phyloP scores from a whole-genome alignment of 768 basidiomycete genomes.

The Clavulina sp. region DNA sequence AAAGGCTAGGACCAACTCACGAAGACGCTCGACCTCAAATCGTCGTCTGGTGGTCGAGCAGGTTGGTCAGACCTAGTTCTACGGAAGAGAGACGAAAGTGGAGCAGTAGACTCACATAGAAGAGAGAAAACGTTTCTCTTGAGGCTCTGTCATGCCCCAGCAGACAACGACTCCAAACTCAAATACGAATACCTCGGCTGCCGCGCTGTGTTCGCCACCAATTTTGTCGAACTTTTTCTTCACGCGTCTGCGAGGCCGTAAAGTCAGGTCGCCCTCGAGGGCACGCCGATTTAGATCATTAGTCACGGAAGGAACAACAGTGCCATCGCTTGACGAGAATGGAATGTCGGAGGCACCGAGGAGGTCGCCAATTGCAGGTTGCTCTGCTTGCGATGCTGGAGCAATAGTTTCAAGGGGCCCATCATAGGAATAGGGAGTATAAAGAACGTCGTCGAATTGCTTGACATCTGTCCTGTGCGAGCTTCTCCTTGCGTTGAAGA shows the following conservation, averaged over 20 bases:
- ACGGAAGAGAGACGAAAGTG: neutral
- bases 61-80: neutral
- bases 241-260: conserved; percentile 11
- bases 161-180: conserved; percentile 90
- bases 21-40: conserved; percentile 80
- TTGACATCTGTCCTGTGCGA: conserved; percentile 78
- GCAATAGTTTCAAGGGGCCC: conserved; percentile 23
- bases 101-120: conserved; percentile 64
- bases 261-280: neutral
- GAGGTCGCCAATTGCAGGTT: conserved; percentile 40
- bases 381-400: conserved; percentile 9
- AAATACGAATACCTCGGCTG: conserved; percentile 85
- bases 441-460: conserved; percentile 82
- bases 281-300: conserved; percentile 10
- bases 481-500: conserved; percentile 65
- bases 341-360: conserved; percentile 63
- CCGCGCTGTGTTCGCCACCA: conserved; percentile 24
- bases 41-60: conserved; percentile 42
- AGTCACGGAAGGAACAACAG: conserved; percentile 14
- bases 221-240: conserved; percentile 16
- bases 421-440: conserved; percentile 70
- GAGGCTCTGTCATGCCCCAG: conserved; percentile 90
- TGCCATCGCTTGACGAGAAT: conserved; percentile 17
- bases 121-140: conserved; percentile 77
- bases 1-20: conserved; percentile 24